Base-by-base conservation (phyloP, 2,329 filamentous ascomycete species). In the Rhynchosporium agropyri region DNA sequence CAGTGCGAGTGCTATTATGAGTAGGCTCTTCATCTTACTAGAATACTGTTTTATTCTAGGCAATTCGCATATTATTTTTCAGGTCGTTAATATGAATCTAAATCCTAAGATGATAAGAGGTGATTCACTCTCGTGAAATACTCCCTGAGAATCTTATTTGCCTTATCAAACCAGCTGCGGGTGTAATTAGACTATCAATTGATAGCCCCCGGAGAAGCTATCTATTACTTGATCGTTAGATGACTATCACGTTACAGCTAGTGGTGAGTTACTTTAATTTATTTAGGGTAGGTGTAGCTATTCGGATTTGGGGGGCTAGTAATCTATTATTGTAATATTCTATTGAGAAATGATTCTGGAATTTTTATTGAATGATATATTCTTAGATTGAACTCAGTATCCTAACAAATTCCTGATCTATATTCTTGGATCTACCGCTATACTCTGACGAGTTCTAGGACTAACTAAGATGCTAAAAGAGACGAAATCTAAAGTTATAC, bases 1-100 rank as follows among this genome's bases (percentile, higher is more conserved):
- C 20, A 64, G 48, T 55, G 46, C 62, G 12, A 64, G 53, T 55
- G 48, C 59, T 36, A 58, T 58, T 31, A 54, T 31, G 31, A 64
- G 48, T 48, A 46, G 42, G 38, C 55, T 64, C 62, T 58, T 64
- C 46, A 64, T 64, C 26, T 62, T 62, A 53, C 46, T 61, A 40
- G 31, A 62, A 38, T 64, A n/a, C 53, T 62, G 29, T 33, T 42
- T 46, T 20, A 28, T 54, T 58, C 54, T 4, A 58, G 53, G 49
- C 43, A 54, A 64, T 50, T 54, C 59, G 58, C 59, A 62, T 64
- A 31, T 15, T 49, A 10, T 45, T 56, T n/a, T n/a, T 15, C 7
- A 36, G 31, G 13, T 50, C 48, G 48, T 50, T 50, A 12, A 12
- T 8, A 12, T 15, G 33, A 50, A 28, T 31, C 31, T 28, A 33